Evolutionary conservation across 2,329 filamentous ascomycete genomes (phyloP).

Genomic region (Mariannaea sp.): DNA sequence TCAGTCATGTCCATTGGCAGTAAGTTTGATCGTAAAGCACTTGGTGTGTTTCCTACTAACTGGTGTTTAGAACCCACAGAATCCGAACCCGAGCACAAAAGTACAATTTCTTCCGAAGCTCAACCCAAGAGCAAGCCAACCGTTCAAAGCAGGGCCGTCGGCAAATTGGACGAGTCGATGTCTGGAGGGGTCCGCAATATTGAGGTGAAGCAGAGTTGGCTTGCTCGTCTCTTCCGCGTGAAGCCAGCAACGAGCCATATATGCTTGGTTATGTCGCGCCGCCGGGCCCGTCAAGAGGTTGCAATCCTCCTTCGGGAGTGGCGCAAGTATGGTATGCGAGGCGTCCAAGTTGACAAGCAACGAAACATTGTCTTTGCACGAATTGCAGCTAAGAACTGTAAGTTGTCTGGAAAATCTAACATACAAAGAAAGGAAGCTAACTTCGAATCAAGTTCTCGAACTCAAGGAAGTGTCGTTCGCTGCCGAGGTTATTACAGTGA

Average conservation of each 20-base stretch:
- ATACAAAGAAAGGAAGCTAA: slow-evolving; percentile 26
- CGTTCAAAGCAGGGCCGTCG: slow-evolving; percentile 18
- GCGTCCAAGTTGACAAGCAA: slow-evolving; percentile 78
- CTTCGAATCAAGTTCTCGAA: slow-evolving; percentile 64
- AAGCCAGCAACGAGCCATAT: slow-evolving; percentile 79
- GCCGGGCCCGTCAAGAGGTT: slow-evolving; percentile 77
- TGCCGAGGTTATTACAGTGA: slow-evolving; percentile 84
- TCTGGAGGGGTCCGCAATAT: slow-evolving; percentile 56
- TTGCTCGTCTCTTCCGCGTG: slow-evolving; percentile 85
- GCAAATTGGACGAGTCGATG: slow-evolving; percentile 43
- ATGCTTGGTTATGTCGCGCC: slow-evolving; percentile 72
- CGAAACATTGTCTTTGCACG: slow-evolving; percentile 80
- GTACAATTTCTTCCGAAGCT: slow-evolving; percentile 18
- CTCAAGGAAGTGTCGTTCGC: slow-evolving; percentile 90
- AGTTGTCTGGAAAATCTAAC: slow-evolving; percentile 43
- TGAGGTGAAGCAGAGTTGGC: slow-evolving; percentile 80
- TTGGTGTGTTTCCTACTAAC: background rate
- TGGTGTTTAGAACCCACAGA: slow-evolving; percentile 15
- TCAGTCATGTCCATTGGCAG: slow-evolving; percentile 52
- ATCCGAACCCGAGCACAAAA: slow-evolving; percentile 25
- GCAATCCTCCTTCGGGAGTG: slow-evolving; percentile 77
- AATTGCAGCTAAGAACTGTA: slow-evolving; percentile 78
- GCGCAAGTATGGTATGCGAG: slow-evolving; percentile 79
- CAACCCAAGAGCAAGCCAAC: slow-evolving; percentile 28
- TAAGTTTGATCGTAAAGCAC: slow-evolving; percentile 36